Base-by-base conservation (phyloP, 495 filamentous ascomycete species). In the Penicillium psychrofluorescens region DNA sequence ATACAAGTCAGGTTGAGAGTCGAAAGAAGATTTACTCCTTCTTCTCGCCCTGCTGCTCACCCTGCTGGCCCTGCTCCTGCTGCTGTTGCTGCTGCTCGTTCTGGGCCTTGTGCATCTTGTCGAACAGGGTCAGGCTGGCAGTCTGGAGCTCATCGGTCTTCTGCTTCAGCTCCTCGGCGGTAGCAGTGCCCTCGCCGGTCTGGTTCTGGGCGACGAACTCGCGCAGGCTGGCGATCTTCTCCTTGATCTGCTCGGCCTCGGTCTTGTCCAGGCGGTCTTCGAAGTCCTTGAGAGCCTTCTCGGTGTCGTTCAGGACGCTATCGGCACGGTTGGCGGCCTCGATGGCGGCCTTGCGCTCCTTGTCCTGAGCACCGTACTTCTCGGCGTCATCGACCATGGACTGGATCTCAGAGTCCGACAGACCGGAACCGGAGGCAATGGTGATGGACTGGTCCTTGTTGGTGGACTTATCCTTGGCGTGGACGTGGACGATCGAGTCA, bases 361-460 rank as follows among this genome's bases (percentile, higher is more conserved):
- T 95, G 67, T 98, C 92, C 52, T 78, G 59, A 67, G 92, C 92
- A 52, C 84, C 88, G 68, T 94, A 97, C 72, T 88, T 88, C 83
- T 97, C 92, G 38, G 92, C 90, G 61, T 96, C 92, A 52, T 92
- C 78, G 60, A 98, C 91, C 92, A 98, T 98, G 59, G 75, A 78
- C 72, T 95, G 78, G 58, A 98, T 98, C 75, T 98, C 92, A 27
- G 77, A 64, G 39, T 98, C 89, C 32, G 88, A 95, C 40, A 98
- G 88, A 84, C 92, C 92, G 44, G 92, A 98, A 64, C 92, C 92
- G 41, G 94, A 97, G 48, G 92, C 91, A 63, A 95, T 95, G 63
- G 91, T 96, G 74, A 98, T 97, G 44, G 90, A 95, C 79, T 98
- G 92, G 62, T 98, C 92, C 82, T 97, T 97, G 81, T 87, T 87